Conservation (phyloP, 1,284 basidiomycete genomes). For the Ceratobasidium theobromae region DNA sequence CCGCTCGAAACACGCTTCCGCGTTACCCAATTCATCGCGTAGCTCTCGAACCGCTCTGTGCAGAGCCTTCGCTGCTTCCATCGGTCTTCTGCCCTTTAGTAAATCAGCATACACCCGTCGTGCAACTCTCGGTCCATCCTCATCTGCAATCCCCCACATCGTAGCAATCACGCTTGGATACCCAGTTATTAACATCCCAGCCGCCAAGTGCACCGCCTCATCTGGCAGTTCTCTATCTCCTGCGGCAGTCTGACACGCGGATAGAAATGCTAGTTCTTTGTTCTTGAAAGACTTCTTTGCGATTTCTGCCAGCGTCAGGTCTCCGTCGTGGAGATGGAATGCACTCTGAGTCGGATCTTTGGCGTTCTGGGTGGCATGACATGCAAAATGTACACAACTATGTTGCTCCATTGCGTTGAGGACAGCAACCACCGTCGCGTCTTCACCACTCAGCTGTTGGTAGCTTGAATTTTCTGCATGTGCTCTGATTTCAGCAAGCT, state of each 20-base stretch:
- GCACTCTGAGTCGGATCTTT: neutral
- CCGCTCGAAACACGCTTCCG: neutral
- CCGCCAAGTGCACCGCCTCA: constrained; percentile 23
- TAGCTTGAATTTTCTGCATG: neutral
- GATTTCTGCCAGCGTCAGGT: neutral
- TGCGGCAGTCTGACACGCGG: constrained; percentile 25
- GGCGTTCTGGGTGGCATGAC: constrained; percentile 2
- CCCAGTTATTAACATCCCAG: constrained; percentile 28
- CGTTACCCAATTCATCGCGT: neutral
- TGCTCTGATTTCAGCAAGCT: neutral
- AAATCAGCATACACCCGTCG: constrained; percentile 4
- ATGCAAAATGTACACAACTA: constrained; percentile 10
- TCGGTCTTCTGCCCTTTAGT: neutral
- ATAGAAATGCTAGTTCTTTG: constrained; percentile 22
- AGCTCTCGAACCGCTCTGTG: neutral
- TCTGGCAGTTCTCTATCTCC: constrained; percentile 13
- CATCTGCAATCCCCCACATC: constrained; percentile 20
- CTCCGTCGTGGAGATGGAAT: constrained; percentile 8
- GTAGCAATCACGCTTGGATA: constrained; percentile 15
- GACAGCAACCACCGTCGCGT: neutral
- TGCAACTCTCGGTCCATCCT: constrained; percentile 15
- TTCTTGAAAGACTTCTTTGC: neutral
- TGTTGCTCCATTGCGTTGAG: constrained; percentile 2
- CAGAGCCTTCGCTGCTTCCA: neutral
- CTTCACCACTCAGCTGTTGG: neutral